These are phyloP conservation scores for Phyllosticta citrichinensis DNA, from an alignment of 2,329 filamentous ascomycete species.

Conservation along the genomic window DNA sequence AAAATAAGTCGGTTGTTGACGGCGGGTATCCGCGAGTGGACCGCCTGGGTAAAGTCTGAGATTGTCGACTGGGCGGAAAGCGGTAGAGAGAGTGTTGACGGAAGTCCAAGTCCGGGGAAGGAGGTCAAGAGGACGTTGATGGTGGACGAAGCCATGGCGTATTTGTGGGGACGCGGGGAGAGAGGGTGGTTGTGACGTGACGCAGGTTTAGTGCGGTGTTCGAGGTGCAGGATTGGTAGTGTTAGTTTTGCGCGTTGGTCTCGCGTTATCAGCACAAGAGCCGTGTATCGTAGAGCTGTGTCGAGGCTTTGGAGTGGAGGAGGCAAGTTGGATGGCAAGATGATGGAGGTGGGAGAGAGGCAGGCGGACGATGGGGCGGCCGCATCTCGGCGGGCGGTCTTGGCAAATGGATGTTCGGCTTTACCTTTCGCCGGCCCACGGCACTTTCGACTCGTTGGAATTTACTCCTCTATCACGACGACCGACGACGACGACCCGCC, in stretches of 20 bases:
- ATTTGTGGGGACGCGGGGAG: background rate
- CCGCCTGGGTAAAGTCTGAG: conserved; percentile 57
- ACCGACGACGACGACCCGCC: conserved; percentile 10
- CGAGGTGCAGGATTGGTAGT: background rate
- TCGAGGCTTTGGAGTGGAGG: background rate
- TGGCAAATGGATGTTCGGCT: background rate
- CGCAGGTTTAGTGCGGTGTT: background rate
- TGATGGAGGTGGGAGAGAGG: too few relatives aligned
- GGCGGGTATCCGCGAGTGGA: conserved; percentile 48
- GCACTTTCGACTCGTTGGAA: conserved; percentile 4
- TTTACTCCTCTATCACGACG: background rate
- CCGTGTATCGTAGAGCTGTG: too few relatives aligned
- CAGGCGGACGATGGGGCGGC: background rate
- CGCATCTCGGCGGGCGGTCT: background rate
- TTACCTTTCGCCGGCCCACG: too few relatives aligned
- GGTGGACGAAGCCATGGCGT: conserved; percentile 46
- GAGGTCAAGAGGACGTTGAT: conserved; percentile 79
- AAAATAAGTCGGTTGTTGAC: conserved; percentile 56
- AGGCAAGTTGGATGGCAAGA: too few relatives aligned
- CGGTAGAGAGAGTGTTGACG: conserved; percentile 72
- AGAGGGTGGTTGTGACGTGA: background rate
- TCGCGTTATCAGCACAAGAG: background rate
- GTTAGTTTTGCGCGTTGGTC: background rate
- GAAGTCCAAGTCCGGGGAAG: conserved; percentile 72
- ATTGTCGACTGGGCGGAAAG: conserved; percentile 56